Conservation (phyloP, 352 stramenopile species). For the Albugo candida region DNA sequence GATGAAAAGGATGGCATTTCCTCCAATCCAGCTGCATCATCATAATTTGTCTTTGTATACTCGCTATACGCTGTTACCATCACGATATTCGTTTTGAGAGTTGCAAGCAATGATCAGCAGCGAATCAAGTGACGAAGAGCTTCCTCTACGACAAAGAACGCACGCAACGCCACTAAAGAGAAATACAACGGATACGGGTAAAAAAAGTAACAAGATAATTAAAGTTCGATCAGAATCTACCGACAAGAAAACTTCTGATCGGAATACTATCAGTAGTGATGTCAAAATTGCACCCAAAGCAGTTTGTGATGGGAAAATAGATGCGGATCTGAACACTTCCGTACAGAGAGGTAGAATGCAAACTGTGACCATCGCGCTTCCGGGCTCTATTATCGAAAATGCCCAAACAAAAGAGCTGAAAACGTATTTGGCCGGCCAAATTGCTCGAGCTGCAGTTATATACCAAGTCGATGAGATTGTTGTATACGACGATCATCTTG, state of each 20-base stretch:
- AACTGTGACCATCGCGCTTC: slow-evolving; percentile 92
- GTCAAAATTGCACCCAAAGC: no score
- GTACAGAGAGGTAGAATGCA: slow-evolving; percentile 47
- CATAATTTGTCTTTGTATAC: no score
- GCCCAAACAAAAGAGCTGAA: slow-evolving; percentile 93
- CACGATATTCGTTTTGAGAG: no score
- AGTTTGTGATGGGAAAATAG: no score
- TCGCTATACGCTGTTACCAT: no score
- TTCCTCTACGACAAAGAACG: not conserved
- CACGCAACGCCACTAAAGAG: slow-evolving; percentile 17
- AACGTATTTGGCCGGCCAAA: slow-evolving; percentile 91
- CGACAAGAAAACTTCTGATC: no score
- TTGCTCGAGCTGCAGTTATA: slow-evolving; percentile 90
- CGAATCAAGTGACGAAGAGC: slow-evolving; percentile 74
- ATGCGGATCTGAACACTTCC: slow-evolving; percentile 21
- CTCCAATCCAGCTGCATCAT: no score
- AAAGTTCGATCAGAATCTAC: slow-evolving; percentile 9
- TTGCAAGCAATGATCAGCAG: slow-evolving; percentile 54
- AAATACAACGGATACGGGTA: slow-evolving; percentile 57
- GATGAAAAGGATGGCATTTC: no score
- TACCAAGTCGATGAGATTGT: slow-evolving; percentile 98
- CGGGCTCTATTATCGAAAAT: slow-evolving; percentile 93
- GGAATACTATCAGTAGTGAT: no score
- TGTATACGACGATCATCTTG: slow-evolving; percentile 93
- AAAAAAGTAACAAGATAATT: slow-evolving; percentile 16